A percentile compares a stretch with the other conserved stretches of the same genome.
Conservation (phyloP, 2,329 filamentous ascomycete species). For the Aspergillus felis region DNA sequence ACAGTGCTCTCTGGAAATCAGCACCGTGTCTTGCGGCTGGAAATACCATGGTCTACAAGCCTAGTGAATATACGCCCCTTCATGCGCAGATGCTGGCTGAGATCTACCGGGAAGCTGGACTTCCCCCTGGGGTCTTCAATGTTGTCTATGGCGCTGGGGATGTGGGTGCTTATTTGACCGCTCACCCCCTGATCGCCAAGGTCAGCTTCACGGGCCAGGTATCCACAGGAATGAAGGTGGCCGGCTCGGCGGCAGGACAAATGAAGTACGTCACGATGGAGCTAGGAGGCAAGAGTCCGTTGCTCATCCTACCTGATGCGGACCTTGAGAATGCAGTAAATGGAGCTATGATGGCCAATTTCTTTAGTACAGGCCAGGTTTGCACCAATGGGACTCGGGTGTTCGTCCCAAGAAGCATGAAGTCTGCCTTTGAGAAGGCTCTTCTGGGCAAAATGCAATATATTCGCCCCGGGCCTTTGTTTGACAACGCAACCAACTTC, state of each 20-base stretch:
- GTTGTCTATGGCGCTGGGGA: conserved; percentile 77
- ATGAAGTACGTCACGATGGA: conserved; percentile 96
- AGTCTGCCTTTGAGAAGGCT: conserved; percentile 63
- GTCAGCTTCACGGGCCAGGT: conserved; percentile 90
- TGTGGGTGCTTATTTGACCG: conserved; percentile 70
- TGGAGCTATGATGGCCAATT: conserved; percentile 90
- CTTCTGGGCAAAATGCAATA: conserved; percentile 67
- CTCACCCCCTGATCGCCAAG: conserved; percentile 71
- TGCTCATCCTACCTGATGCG: conserved; percentile 75
- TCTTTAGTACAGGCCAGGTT: conserved; percentile 85
- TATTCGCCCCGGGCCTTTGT: conserved; percentile 68
- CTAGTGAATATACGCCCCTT: conserved; percentile 81
- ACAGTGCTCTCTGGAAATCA: conserved; percentile 75
- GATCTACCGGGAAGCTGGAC: conserved; percentile 72
- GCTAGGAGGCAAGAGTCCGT: conserved; percentile 79
- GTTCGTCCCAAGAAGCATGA: conserved; percentile 67
- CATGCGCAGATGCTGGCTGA: conserved; percentile 72
- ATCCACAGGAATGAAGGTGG: conserved; percentile 76
- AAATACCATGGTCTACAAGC: conserved; percentile 89
- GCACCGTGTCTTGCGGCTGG: conserved; percentile 80
- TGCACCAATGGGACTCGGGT: conserved; percentile 91
- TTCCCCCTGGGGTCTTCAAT: conserved; percentile 82
- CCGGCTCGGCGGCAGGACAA: conserved; percentile 65
- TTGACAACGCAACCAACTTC: conserved; percentile 71
- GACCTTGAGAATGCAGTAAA: conserved; percentile 77